These are phyloP conservation scores for Picochlorum sp. DNA, from an alignment of 139 green algal genomes.

Conservation along the genomic window DNA sequence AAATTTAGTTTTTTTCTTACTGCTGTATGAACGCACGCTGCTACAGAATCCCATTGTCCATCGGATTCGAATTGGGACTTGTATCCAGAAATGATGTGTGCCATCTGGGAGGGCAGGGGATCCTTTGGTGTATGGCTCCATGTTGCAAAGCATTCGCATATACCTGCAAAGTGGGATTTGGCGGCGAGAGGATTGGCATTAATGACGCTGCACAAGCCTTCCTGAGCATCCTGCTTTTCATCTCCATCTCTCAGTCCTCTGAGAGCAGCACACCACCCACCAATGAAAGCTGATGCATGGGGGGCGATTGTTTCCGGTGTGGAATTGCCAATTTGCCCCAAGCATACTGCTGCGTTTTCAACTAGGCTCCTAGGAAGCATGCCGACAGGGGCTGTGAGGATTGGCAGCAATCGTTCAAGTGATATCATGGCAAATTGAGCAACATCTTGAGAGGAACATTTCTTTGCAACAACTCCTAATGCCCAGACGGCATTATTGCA, in stretches of 20 bases:
- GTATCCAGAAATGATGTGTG: too few species aligned
- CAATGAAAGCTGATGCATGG: constrained; percentile 65
- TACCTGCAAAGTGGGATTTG: constrained; percentile 21
- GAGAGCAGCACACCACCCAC: constrained; percentile 72
- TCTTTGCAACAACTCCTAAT: constrained; percentile 76
- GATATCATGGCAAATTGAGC: constrained; percentile 39
- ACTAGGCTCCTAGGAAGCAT: constrained; percentile 60
- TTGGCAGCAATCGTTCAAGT: constrained; percentile 43
- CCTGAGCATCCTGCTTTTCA: constrained; percentile 92
- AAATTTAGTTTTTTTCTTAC: too few species aligned
- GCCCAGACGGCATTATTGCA: constrained; percentile 95
- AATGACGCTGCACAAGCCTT: constrained; percentile 65
- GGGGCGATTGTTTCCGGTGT: constrained; percentile 60
- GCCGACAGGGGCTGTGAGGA: constrained; percentile 44
- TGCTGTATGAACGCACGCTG: too few species aligned
- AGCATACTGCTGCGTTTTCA: constrained; percentile 88
- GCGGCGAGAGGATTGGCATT: constrained; percentile 52
- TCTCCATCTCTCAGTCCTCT: constrained; percentile 76
- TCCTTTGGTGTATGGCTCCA: constrained; percentile 38
- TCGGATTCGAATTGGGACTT: too few species aligned
- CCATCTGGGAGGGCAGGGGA: too few species aligned
- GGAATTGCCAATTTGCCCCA: constrained; percentile 71
- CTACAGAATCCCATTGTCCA: too few species aligned
- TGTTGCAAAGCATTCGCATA: constrained; percentile 57
- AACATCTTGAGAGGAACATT: constrained; percentile 47